phyloP scores from a whole-genome alignment of 2,329 filamentous ascomycete species.

The Trichoderma aggressivum region DNA sequence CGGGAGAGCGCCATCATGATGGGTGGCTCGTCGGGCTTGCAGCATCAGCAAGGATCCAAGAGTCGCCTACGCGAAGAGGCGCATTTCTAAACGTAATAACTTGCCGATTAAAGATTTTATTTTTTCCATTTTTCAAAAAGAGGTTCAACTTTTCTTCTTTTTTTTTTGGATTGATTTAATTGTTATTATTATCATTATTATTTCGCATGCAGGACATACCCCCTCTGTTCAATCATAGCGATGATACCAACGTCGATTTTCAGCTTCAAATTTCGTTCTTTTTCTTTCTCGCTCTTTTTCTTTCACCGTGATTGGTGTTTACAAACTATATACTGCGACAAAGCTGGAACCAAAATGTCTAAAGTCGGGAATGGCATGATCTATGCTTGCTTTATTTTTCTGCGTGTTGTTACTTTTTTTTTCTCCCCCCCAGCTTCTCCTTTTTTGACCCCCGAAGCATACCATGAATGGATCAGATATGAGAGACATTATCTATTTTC shows the following conservation, averaged over 20 bases:
- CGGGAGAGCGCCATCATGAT: constrained; percentile 61
- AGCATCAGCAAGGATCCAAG: constrained; percentile 48
- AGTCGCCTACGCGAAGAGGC: constrained; percentile 55
- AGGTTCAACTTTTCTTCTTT: background rate
- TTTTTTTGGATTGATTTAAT: background rate
- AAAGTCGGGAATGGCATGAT: constrained; percentile 4
- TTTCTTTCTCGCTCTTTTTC: background rate
- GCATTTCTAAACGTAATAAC: constrained; percentile 40
- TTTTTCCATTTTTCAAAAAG: constrained; percentile 6
- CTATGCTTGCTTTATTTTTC: background rate
- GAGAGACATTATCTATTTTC: background rate
- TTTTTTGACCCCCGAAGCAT: background rate
- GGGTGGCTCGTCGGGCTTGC: constrained; percentile 45
- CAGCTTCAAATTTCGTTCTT: constrained; percentile 4
- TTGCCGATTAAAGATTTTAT: constrained; percentile 6
- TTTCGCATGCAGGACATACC: constrained; percentile 31
- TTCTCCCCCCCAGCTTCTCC: background rate
- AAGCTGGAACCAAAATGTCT: background rate
- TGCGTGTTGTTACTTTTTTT: background rate
- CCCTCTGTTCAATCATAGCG: constrained; percentile 30
- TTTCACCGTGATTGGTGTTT: background rate
- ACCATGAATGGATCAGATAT: background rate
- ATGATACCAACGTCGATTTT: constrained; percentile 21
- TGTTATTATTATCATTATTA: constrained; percentile 21
- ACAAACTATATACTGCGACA: background rate